Conservation (phyloP, 495 filamentous ascomycete genomes). For the Penicillium antarcticum region DNA sequence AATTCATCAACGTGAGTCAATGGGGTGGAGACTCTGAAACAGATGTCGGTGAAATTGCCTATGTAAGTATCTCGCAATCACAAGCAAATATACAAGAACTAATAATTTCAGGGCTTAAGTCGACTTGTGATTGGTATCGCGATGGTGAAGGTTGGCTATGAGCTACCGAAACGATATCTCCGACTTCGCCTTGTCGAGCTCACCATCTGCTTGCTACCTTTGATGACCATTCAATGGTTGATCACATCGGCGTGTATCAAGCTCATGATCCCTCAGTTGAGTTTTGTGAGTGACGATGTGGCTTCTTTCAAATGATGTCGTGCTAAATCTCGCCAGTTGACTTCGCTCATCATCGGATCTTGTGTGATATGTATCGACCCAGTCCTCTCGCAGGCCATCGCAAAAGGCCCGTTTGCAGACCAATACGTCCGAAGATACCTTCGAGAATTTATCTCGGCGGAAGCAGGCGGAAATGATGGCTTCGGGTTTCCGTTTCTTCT, state of each 20-base stretch:
- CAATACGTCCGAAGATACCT: conserved; percentile 54
- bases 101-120: conserved; percentile 32
- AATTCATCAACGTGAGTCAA: conserved; percentile 41
- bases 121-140: conserved; percentile 55
- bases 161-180: conserved; percentile 33
- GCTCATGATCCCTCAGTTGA: conserved; percentile 30
- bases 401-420: conserved; percentile 60
- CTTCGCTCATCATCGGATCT: conserved; percentile 57
- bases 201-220: conserved; percentile 36
- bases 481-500: conserved; percentile 60
- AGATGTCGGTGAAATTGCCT: conserved; percentile 43
- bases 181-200: conserved; percentile 24
- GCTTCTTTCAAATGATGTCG: neutral
- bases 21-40: conserved; percentile 38
- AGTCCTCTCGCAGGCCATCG: conserved; percentile 57
- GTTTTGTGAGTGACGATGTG: conserved; percentile 23
- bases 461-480: conserved; percentile 59
- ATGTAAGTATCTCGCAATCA: conserved; percentile 18
- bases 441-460: conserved; percentile 60
- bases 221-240: conserved; percentile 38
- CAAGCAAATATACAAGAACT: neutral
- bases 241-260: conserved; percentile 34
- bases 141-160: conserved; percentile 37
- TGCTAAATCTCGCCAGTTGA: conserved; percentile 30
- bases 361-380: conserved; percentile 63